phyloP scores from a whole-genome alignment of 129 eudicot species.

The Chrysanthemum lavandulifolium region DNA sequence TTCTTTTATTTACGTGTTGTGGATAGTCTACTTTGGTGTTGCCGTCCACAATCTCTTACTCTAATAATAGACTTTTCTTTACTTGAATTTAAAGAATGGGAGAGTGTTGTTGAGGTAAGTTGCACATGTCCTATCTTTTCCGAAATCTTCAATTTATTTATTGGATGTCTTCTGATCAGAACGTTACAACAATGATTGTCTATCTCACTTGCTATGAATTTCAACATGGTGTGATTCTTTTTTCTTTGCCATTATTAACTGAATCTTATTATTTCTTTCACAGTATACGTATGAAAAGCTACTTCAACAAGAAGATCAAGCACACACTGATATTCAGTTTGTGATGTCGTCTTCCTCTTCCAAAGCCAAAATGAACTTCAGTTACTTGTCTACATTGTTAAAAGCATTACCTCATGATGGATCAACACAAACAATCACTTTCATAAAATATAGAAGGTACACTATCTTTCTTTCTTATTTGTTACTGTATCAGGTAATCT shows the following conservation, averaged over 20 bases:
- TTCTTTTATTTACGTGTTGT: background rate
- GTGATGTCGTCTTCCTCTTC: background rate
- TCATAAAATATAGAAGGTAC: background rate
- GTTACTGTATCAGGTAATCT: too few relatives aligned
- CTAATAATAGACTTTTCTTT: background rate
- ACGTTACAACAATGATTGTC: too few relatives aligned
- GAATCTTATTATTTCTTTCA: background rate
- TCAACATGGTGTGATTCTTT: background rate
- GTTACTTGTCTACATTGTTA: background rate
- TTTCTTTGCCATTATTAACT: background rate
- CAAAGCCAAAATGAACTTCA: background rate
- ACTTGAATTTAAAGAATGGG: background rate
- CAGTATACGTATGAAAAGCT: background rate
- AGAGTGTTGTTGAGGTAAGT: constrained; percentile 1
- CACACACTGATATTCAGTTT: constrained; percentile 9
- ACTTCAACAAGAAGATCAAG: constrained; percentile 11
- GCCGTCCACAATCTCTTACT: background rate
- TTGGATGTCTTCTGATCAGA: too few relatives aligned
- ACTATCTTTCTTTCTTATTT: background rate
- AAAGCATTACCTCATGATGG: background rate
- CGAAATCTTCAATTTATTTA: too few relatives aligned
- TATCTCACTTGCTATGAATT: too few relatives aligned
- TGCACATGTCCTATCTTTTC: too few relatives aligned
- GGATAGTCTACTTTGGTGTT: constrained; percentile 19
- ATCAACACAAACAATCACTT: background rate